phyloP scores from a whole-genome alignment of 139 green algal species.

The Klebsormidium nitens region DNA sequence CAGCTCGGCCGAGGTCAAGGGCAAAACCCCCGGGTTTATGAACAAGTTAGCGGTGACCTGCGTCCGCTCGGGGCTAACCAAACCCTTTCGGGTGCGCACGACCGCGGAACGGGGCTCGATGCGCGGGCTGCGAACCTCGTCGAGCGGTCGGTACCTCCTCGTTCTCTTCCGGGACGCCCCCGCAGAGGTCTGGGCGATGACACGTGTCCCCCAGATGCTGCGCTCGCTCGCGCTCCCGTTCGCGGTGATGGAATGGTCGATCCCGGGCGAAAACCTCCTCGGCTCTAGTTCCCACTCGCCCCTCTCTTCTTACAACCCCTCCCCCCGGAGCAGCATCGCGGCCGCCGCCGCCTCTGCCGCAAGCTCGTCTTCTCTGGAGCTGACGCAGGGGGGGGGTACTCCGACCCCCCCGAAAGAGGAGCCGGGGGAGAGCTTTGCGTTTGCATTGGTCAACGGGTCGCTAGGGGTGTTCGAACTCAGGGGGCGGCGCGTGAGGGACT shows the following conservation, averaged over 20 bases:
- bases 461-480: slow-evolving; percentile 37
- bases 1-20: slow-evolving; percentile 36
- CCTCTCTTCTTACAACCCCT: neutral
- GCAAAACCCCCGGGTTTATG: slow-evolving; percentile 25
- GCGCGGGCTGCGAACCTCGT: slow-evolving; percentile 23
- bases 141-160: slow-evolving; percentile 31
- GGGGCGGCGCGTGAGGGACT: slow-evolving; percentile 26
- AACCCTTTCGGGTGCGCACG: slow-evolving; percentile 17
- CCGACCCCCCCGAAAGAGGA: slow-evolving; percentile 13
- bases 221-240: slow-evolving; percentile 35
- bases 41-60: slow-evolving; percentile 32
- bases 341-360: too few relatives aligned
- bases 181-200: slow-evolving; percentile 40
- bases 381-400: neutral
- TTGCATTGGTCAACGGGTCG: slow-evolving; percentile 36
- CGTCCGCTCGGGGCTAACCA: slow-evolving; percentile 24
- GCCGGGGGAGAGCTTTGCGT: slow-evolving; percentile 29
- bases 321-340: too few relatives aligned
- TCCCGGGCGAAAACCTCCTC: neutral
- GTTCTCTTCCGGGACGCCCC: slow-evolving; percentile 35
- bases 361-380: too few relatives aligned
- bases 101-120: slow-evolving; percentile 14
- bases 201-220: slow-evolving; percentile 23
- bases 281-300: neutral
- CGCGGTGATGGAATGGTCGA: slow-evolving; percentile 38